Percentiles rank a stretch among this genome's conserved stretches.
Conservation (phyloP, 495 filamentous ascomycete genomes). For the Achaetomiella virescens region DNA sequence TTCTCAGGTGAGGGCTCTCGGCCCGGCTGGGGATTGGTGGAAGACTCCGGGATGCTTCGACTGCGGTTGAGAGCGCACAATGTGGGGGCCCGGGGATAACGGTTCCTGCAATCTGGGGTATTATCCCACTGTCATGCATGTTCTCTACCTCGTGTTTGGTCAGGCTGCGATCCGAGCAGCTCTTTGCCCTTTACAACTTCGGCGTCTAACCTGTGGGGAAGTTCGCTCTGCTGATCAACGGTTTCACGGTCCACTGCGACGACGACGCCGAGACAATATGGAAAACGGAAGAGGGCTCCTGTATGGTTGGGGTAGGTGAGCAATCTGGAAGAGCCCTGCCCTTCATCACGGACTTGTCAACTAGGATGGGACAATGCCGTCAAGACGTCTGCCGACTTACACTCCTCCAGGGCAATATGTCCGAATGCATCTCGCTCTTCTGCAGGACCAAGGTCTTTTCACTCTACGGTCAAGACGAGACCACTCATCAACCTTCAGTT, state of each 20-base stretch:
- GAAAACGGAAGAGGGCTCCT: constrained; percentile 11
- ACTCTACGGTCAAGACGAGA: not conserved
- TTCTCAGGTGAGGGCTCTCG: constrained; percentile 24
- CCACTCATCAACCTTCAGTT: not conserved
- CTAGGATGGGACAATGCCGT: no score
- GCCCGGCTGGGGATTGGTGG: constrained; percentile 25
- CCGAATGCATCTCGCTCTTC: not conserved
- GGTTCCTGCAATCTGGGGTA: constrained; percentile 24
- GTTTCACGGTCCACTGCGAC: constrained; percentile 11
- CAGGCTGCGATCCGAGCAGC: not conserved
- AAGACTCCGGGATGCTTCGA: constrained; percentile 1
- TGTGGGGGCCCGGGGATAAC: constrained; percentile 28
- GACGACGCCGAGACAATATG: constrained; percentile 16
- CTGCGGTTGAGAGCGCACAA: constrained; percentile 12
- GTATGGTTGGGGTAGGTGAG: constrained; percentile 17
- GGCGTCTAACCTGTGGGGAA: constrained; percentile 9
- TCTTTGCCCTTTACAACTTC: not conserved
- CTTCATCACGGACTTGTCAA: constrained; percentile 1
- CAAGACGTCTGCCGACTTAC: no score
- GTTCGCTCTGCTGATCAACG: constrained; percentile 3
- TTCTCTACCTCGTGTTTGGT: constrained; percentile 9
- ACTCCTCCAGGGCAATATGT: not conserved
- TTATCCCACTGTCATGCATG: constrained; percentile 26
- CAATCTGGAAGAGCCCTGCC: constrained; percentile 10
- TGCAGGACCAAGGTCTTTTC: not conserved